Conservation (phyloP, 352 stramenopile species). For the Pythium dissotocum region DNA sequence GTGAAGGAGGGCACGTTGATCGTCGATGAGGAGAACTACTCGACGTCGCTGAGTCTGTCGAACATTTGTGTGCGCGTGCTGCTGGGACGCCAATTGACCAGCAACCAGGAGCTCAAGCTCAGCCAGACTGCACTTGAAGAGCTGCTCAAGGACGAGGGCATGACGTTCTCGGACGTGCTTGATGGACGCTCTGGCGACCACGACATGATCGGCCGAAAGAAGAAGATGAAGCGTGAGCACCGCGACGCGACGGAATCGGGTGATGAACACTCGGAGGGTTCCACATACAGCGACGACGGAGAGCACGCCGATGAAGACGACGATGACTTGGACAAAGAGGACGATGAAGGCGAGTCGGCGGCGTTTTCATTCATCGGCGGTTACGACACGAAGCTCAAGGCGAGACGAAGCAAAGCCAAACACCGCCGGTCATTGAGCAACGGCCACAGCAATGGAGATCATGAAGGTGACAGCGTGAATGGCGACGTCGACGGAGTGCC, state of each 20-base stretch:
- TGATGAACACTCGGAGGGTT: not conserved
- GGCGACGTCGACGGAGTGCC: not conserved
- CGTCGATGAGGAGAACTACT: constrained; percentile 84
- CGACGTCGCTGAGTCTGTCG: constrained; percentile 69
- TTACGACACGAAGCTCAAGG: constrained; percentile 33
- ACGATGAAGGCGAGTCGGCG: constrained; percentile 35
- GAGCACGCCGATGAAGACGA: constrained; percentile 5
- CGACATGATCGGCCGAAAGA: not conserved
- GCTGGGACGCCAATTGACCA: constrained; percentile 70
- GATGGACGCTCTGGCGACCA: constrained; percentile 24
- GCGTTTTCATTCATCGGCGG: constrained; percentile 77
- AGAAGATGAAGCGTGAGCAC: not conserved
- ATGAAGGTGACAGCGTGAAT: not conserved
- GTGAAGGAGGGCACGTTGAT: constrained; percentile 88
- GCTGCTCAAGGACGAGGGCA: constrained; percentile 69
- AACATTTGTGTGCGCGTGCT: constrained; percentile 84
- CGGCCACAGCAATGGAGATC: constrained; percentile 14
- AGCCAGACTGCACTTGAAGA: constrained; percentile 85
- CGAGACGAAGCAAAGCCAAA: constrained; percentile 37
- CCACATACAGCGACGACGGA: constrained; percentile 5
- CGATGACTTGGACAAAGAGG: constrained; percentile 23
- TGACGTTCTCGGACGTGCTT: constrained; percentile 62
- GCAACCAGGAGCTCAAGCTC: constrained; percentile 83
- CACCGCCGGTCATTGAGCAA: not conserved
- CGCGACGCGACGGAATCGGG: not conserved